Evolutionary conservation across 495 filamentous ascomycete species (phyloP), one percentile per base, ranked within the genome.

Genomic region (Penicillium psychrofluorescens): DNA sequence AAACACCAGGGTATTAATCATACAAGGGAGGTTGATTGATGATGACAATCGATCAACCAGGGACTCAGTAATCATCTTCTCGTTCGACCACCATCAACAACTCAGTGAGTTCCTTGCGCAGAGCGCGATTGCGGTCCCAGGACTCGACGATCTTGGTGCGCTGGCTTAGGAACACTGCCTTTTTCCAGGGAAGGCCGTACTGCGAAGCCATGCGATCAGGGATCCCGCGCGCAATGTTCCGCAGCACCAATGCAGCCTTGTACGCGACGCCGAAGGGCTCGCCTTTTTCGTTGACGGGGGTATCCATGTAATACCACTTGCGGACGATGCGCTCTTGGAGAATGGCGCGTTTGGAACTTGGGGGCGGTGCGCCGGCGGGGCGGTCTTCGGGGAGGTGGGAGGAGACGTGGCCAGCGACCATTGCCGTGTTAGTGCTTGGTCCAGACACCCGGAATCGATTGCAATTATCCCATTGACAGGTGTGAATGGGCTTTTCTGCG

Each of bases 191-290:
- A 29, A 69, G 55, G 12, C 66, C 51, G 28, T 61, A 58, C 33
- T 56, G 54, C 0, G 63, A 54, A 0, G 62, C 59, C 10, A 56
- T 54, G 3, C 67, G 59, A 35, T 52, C 65, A 0, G 81, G 75
- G 0, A 89, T 70, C 40, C 90, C 84, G 14, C 84, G 75, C 4
- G 88, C 88, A 16, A 99, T 77, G 56, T 97, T 99, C 29, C 92
- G 80, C 49, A 99, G 67, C 2, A 99, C 86, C 15, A 96, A 66
- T 8, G 85, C 83, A 22, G 86, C 85, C 33, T 86, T 87, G 32
- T 95, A 77, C 7, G 92, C 88, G 35, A 96, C 79, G 5, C 92
- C 92, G 14, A 81, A 77, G 0, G 91, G 84, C 46, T 95, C 84
- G 35, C 78, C 77, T 27, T 81, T 73, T 52, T 96, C 92, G 57